Evolutionary conservation across 805 yeast species (phyloP).

Genomic region (Candida cerambycidarum): DNA sequence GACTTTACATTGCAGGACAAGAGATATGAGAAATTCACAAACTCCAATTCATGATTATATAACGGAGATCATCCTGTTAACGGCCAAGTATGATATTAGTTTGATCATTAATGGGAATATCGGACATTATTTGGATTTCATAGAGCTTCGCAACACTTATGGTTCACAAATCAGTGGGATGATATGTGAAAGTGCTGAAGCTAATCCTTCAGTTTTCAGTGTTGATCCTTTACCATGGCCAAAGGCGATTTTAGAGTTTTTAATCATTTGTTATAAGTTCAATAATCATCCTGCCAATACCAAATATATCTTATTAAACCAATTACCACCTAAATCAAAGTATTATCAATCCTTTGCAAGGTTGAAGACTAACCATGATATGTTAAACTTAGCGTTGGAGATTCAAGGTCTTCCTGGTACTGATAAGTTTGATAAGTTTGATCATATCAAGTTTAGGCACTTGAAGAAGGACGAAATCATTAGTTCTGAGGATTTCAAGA

Average conservation of each 20-base stretch:
- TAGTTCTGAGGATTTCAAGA: conserved; percentile 12
- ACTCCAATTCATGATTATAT: conserved; percentile 73
- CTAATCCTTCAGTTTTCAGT: conserved; percentile 76
- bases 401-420: conserved; percentile 35
- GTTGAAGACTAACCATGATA: conserved; percentile 54
- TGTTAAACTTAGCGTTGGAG: conserved; percentile 36
- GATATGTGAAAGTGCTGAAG: conserved; percentile 91
- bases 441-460: conserved; percentile 31
- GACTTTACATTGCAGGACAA: conserved; percentile 90
- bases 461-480: conserved; percentile 30
- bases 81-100: conserved; percentile 61
- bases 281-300: conserved; percentile 71
- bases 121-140: conserved; percentile 51
- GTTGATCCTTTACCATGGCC: conserved; percentile 52
- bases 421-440: conserved; percentile 33
- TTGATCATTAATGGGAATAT: conserved; percentile 84
- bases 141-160: conserved; percentile 49
- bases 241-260: conserved; percentile 53
- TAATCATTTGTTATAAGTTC: conserved; percentile 50
- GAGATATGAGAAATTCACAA: conserved; percentile 85
- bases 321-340: conserved; percentile 72
- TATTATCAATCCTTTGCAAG: conserved; percentile 53
- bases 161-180: conserved; percentile 70
- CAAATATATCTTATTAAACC: conserved; percentile 75
- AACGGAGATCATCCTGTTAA: conserved; percentile 57